A percentile compares a stretch with the other conserved stretches of the same genome.
Evolutionary conservation across 2,329 filamentous ascomycete species (phyloP).

Genomic region (Cercospora sp.): DNA sequence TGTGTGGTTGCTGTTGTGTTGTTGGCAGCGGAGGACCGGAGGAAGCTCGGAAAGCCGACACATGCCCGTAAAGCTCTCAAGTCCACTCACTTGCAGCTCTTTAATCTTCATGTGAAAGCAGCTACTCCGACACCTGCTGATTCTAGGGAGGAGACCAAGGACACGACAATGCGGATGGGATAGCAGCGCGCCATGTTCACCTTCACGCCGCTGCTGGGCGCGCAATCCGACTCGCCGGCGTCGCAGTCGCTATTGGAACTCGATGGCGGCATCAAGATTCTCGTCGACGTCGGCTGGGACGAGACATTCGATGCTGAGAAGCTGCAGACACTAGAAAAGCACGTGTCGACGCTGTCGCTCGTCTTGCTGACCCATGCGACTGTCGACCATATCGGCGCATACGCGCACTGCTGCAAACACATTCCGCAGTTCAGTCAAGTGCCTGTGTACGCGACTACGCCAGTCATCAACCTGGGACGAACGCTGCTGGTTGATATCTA

Average conservation of each 20-base stretch:
- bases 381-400: constrained; percentile 85
- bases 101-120: constrained; percentile 1
- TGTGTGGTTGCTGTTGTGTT: not conserved
- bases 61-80: not conserved
- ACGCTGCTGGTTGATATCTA: constrained; percentile 92
- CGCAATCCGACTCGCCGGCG: constrained; percentile 80
- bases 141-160: not conserved
- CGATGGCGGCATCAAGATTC: constrained; percentile 91
- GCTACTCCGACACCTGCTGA: not conserved
- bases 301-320: constrained; percentile 80
- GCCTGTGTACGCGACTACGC: constrained; percentile 89
- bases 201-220: constrained; percentile 88
- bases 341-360: constrained; percentile 83
- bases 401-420: constrained; percentile 95
- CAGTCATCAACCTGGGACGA: constrained; percentile 88
- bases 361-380: constrained; percentile 95
- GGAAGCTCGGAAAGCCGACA: not conserved
- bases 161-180: not conserved
- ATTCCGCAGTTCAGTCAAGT: constrained; percentile 89
- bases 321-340: constrained; percentile 89
- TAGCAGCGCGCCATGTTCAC: constrained; percentile 73
- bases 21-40: not conserved
- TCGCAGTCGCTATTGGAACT: constrained; percentile 96
- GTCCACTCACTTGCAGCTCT: not conserved
- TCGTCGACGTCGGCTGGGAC: constrained; percentile 96